Percentiles rank a stretch among this genome's conserved stretches.
Evolutionary conservation across 805 yeast species (phyloP).

Genomic region (Diddensiella caesifluorescens): DNA sequence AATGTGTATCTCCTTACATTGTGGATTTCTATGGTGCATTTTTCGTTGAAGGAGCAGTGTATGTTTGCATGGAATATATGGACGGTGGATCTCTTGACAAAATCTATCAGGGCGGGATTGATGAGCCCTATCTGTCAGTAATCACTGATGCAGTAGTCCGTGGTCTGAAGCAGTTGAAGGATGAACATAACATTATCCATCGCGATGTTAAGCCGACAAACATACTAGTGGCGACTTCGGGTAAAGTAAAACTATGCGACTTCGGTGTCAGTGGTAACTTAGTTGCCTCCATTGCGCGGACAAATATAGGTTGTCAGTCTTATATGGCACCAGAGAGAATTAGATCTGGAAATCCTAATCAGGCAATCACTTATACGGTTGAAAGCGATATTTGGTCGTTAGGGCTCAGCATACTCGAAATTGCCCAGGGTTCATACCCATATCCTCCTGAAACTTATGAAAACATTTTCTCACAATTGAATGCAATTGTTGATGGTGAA

Average conservation of each 20-base stretch:
- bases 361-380: conserved; percentile 57
- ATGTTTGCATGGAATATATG: conserved; percentile 98
- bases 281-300: conserved; percentile 90
- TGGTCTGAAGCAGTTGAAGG: conserved; percentile 82
- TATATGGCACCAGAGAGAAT: conserved; percentile 99
- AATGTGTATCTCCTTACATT: conserved; percentile 82
- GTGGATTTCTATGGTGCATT: conserved; percentile 98
- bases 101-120: conserved; percentile 69
- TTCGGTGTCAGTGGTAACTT: conserved; percentile 94
- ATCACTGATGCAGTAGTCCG: conserved; percentile 73
- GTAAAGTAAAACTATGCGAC: conserved; percentile 90
- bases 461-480: conserved; percentile 84
- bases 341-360: conserved; percentile 40
- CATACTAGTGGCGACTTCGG: conserved; percentile 72
- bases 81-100: conserved; percentile 93
- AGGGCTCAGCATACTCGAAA: conserved; percentile 85
- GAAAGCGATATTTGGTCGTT: conserved; percentile 96
- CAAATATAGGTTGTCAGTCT: conserved; percentile 96
- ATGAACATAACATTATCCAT: conserved; percentile 86
- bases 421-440: conserved; percentile 90
- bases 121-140: conserved; percentile 74
- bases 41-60: conserved; percentile 95
- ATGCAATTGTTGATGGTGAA: conserved; percentile 95
- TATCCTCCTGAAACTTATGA: conserved; percentile 91
- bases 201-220: conserved; percentile 97